Percentiles rank a stretch among this genome's conserved stretches.
Evolutionary conservation across 208 protist species (phyloP).

Genomic region (Trypanosoma conorhini): DNA sequence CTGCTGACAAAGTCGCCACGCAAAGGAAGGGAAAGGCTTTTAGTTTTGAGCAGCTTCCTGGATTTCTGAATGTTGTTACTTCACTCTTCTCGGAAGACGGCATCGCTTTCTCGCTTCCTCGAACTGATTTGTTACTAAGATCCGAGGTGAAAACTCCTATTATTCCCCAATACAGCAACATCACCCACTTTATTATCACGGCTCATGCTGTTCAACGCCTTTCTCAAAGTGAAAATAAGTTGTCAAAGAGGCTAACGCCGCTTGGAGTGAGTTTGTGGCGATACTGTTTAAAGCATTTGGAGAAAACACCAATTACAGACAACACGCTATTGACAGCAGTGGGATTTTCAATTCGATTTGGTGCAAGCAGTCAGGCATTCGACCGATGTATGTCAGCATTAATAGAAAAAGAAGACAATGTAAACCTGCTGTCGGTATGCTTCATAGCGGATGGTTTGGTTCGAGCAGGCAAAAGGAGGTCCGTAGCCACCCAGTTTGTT

Average conservation of each 20-base stretch:
- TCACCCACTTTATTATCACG: constrained; percentile 21
- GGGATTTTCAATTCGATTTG: constrained; percentile 34
- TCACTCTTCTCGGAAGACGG: constrained; percentile 32
- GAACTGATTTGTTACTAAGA: constrained; percentile 4
- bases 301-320: constrained; percentile 14
- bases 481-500: constrained; percentile 30
- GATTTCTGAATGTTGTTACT: constrained; percentile 16
- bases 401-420: constrained; percentile 15
- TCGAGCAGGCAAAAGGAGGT: constrained; percentile 24
- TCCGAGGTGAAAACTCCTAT: background rate
- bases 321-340: constrained; percentile 15
- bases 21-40: background rate
- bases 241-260: constrained; percentile 18
- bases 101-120: constrained; percentile 20
- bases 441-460: constrained; percentile 25
- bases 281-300: constrained; percentile 29
- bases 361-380: constrained; percentile 32
- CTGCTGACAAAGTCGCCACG: background rate
- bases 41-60: background rate
- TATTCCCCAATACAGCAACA: constrained; percentile 18
- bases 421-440: constrained; percentile 25
- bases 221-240: constrained; percentile 11
- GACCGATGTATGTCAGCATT: constrained; percentile 30
- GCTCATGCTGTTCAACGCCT: constrained; percentile 25
- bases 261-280: constrained; percentile 29